Base-by-base conservation (phyloP, 2,329 filamentous ascomycete genomes). In the Lasiodiplodia theobromae region DNA sequence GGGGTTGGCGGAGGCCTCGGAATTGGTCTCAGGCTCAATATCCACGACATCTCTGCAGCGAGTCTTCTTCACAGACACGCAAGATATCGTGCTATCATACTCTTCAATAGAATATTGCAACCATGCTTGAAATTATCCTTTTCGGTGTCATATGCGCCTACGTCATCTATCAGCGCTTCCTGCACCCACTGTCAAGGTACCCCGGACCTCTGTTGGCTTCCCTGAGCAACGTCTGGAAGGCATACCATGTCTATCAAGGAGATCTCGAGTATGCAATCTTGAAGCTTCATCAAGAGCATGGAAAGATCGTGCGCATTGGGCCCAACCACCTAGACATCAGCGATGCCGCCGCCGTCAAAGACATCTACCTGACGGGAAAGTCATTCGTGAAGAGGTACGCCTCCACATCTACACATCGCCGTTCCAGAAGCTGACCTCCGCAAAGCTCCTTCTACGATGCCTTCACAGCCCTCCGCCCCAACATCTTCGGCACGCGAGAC, bases 121-220 rank as follows among this genome's bases (percentile, higher is more conserved):
- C 3, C 31, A 65, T 65, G 54, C 28, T 67, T 6, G 51, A 28
- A 31, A 6, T 11, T 21, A 16, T 58, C n/a, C 14, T 67, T 37
- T 3, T 58, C 23, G 38, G 6, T 18, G 8, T 34, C 14, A 0
- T 40, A 31, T 23, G 23, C 23, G 40, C 40, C 37, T 67, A 60
- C 40, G 23, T 77, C 51, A 10, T 79, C 70, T 82, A 83, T 70
- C 76, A 79, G 51, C 68, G 83, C 10, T 80, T 77, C 44, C 72
- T 84, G 8, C 81, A 83, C 68, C 82, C 81, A 10, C 77, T 83
- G 3, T 76, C 81, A 6, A 74, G 73, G 21, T 83, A 82, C 69
- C 81, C 82, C 0, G 82, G 82, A n/a, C 82, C 82, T 1, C 73
- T 77, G 21, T 77, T 79, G 21, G 78, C 77, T 16, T 73, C 74